These are phyloP conservation scores for Malassezia sp. DNA, from an alignment of 1,284 basidiomycete species.

Conservation along the genomic window DNA sequence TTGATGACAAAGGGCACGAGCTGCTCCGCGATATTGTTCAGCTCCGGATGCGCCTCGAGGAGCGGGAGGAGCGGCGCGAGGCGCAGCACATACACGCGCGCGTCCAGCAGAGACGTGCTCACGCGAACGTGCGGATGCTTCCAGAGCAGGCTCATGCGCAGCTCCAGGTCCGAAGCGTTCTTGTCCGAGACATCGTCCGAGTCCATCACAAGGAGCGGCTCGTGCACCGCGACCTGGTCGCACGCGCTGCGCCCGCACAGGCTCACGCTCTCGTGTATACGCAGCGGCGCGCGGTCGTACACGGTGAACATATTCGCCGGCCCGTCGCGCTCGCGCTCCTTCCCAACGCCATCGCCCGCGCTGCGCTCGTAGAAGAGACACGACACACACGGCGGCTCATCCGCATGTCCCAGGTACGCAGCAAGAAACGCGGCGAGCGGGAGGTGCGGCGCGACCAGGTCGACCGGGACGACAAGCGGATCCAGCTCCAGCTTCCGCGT, in stretches of 20 bases:
- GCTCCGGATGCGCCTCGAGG: constrained; percentile 25
- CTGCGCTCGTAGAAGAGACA: constrained; percentile 38
- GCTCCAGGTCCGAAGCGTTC: constrained; percentile 29
- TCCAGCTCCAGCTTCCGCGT: constrained; percentile 37
- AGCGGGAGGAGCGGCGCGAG: constrained; percentile 28
- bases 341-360: constrained; percentile 37
- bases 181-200: constrained; percentile 30
- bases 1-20: constrained; percentile 40
- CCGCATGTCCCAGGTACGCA: constrained; percentile 22
- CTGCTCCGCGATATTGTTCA: constrained; percentile 38
- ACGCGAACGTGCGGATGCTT: constrained; percentile 28
- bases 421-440: constrained; percentile 32
- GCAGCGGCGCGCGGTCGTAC: constrained; percentile 19
- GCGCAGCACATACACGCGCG: constrained; percentile 37
- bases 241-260: constrained; percentile 3
- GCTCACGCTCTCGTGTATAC: constrained; percentile 16
- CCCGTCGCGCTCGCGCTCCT: constrained; percentile 42
- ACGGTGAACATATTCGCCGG: constrained; percentile 34
- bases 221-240: constrained; percentile 19
- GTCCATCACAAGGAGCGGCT: constrained; percentile 30
- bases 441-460: constrained; percentile 33
- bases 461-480: constrained; percentile 41
- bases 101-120: constrained; percentile 37
- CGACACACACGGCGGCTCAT: constrained; percentile 25
- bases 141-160: constrained; percentile 35